Evolutionary conservation across 768 basidiomycete genomes (phyloP).

Genomic region (Royoungia palumana): DNA sequence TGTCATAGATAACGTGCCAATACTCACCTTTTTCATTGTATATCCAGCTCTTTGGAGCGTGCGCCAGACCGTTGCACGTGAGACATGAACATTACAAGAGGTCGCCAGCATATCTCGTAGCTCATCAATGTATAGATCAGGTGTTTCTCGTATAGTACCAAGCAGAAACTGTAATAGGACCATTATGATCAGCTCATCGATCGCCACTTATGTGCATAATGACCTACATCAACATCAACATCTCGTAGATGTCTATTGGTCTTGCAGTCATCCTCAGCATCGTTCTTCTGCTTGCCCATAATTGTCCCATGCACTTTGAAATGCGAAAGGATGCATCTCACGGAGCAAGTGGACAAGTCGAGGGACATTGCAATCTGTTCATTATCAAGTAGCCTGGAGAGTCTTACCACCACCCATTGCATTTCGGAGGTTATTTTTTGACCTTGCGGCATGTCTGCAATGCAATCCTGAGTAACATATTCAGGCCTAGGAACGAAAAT

Average conservation of each 20-base stretch:
- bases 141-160: not conserved
- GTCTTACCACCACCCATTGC: not conserved
- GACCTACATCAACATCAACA: not conserved
- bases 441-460: not conserved
- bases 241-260: not conserved
- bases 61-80: not conserved
- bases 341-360: not conserved
- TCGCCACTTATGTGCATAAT: no score
- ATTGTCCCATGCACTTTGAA: not conserved
- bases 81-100: not conserved
- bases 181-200: no score
- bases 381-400: not conserved
- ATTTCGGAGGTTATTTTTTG: not conserved
- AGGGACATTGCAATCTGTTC: not conserved
- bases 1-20: no score
- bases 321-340: not conserved
- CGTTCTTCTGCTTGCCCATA: not conserved
- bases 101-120: not conserved
- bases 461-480: no score
- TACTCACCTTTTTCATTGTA: constrained; percentile 2
- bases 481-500: no score
- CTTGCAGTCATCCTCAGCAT: not conserved
- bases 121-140: not conserved
- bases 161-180: not conserved
- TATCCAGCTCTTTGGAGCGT: not conserved